phyloP scores from a whole-genome alignment of 805 yeast species.

The Candida saitoana region DNA sequence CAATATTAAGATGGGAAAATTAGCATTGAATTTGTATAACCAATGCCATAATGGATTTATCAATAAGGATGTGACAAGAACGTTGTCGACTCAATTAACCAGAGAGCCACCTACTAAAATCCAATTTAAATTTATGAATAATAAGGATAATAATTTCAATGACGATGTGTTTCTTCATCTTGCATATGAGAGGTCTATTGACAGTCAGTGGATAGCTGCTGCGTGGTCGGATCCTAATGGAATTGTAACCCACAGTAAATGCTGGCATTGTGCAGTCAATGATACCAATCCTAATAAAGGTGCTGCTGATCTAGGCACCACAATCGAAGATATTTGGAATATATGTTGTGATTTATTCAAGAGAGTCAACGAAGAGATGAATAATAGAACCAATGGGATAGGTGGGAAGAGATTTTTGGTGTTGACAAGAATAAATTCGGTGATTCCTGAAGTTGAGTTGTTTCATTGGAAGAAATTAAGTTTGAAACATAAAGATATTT shows the following conservation, averaged over 20 bases:
- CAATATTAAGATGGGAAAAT: constrained; percentile 33
- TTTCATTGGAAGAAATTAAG: constrained; percentile 76
- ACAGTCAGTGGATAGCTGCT: constrained; percentile 79
- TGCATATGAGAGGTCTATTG: constrained; percentile 78
- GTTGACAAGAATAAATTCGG: constrained; percentile 65
- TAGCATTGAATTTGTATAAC: constrained; percentile 57
- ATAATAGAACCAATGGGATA: constrained; percentile 26
- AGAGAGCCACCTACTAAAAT: constrained; percentile 35
- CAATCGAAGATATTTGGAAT: constrained; percentile 65
- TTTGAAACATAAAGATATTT: constrained; percentile 50
- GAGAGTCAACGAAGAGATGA: constrained; percentile 29
- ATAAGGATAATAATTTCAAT: constrained; percentile 21
- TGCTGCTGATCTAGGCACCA: constrained; percentile 34
- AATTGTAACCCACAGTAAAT: constrained; percentile 51
- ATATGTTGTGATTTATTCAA: constrained; percentile 47
- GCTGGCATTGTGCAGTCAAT: constrained; percentile 52
- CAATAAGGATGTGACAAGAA: constrained; percentile 10
- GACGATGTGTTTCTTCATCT: constrained; percentile 80
- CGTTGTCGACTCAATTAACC: constrained; percentile 29
- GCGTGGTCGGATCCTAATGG: constrained; percentile 91
- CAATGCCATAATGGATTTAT: constrained; percentile 39
- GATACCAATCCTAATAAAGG: constrained; percentile 2
- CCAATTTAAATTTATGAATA: constrained; percentile 32
- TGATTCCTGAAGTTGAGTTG: constrained; percentile 77
- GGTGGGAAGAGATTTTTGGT: constrained; percentile 61